phyloP scores from a whole-genome alignment of 345 rosid species.

The Alliaria petiolata region DNA sequence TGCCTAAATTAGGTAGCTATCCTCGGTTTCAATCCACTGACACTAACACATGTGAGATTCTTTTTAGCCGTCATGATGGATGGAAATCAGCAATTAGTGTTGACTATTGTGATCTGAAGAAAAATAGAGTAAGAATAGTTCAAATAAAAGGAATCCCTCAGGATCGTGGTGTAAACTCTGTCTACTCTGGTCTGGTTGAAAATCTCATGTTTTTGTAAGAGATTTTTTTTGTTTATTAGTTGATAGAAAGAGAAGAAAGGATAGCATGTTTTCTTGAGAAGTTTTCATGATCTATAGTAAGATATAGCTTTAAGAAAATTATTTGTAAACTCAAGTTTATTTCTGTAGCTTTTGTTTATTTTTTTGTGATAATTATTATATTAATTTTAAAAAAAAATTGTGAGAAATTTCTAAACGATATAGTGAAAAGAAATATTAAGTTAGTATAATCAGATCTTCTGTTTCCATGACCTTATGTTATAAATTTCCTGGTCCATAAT shows the following conservation, averaged over 20 bases:
- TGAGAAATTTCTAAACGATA: too few species aligned
- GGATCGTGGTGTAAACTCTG: too few species aligned
- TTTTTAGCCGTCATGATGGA: background rate
- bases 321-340: too few species aligned
- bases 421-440: background rate
- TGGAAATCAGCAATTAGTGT: background rate
- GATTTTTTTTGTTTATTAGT: background rate
- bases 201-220: background rate
- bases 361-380: too few species aligned
- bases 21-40: background rate
- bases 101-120: background rate
- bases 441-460: background rate
- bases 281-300: background rate
- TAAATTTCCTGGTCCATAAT: background rate
- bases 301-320: too few species aligned
- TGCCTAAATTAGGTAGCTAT: background rate
- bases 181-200: background rate
- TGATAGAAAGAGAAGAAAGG: background rate
- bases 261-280: background rate
- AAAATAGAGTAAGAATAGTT: background rate
- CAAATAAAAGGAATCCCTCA: background rate
- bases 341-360: too few species aligned
- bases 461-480: background rate
- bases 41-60: background rate
- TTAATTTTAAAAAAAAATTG: too few species aligned